These are phyloP conservation scores for Asterionellopsis glacialis DNA, from an alignment of 108 stramenopile genomes.

Conservation along the genomic window DNA sequence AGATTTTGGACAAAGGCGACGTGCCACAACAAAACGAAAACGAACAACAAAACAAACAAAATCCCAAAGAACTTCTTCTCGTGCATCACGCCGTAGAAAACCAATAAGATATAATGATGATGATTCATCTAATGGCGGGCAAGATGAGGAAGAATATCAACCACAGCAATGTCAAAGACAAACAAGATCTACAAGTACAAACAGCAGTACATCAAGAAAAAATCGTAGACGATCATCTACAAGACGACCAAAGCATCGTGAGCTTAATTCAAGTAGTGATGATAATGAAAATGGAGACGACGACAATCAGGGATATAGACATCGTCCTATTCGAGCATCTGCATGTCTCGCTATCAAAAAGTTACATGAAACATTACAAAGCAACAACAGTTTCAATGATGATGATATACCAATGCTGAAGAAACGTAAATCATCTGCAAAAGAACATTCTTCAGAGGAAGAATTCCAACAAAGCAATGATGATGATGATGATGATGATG, in stretches of 20 bases:
- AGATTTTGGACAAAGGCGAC: background rate
- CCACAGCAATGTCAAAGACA: too few species aligned
- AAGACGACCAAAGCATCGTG: background rate
- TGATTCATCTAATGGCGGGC: too few species aligned
- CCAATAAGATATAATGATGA: too few species aligned
- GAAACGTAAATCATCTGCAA: too few species aligned
- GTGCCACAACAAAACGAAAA: slow-evolving; percentile 1
- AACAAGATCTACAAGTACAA: too few species aligned
- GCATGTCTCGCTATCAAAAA: slow-evolving; percentile 16
- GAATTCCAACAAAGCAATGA: slow-evolving; percentile 18
- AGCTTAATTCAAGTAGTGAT: slow-evolving; percentile 11
- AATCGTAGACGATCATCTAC: background rate
- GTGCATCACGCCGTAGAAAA: too few species aligned
- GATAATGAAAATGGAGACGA: slow-evolving; percentile 23
- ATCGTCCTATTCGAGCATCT: slow-evolving; percentile 17
- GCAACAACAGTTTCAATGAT: slow-evolving; percentile 8
- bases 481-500: slow-evolving; percentile 13
- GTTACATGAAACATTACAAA: slow-evolving; percentile 10
- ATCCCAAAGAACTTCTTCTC: background rate
- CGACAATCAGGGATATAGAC: slow-evolving; percentile 20
- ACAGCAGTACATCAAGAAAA: too few species aligned
- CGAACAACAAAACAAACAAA: background rate
- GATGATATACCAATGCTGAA: too few species aligned
- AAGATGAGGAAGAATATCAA: too few species aligned
- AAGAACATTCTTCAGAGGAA: slow-evolving; percentile 26